Evolutionary conservation across 768 basidiomycete species (phyloP), one percentile per base, ranked within the genome.

Genomic region (Phaeolepiota aurea): DNA sequence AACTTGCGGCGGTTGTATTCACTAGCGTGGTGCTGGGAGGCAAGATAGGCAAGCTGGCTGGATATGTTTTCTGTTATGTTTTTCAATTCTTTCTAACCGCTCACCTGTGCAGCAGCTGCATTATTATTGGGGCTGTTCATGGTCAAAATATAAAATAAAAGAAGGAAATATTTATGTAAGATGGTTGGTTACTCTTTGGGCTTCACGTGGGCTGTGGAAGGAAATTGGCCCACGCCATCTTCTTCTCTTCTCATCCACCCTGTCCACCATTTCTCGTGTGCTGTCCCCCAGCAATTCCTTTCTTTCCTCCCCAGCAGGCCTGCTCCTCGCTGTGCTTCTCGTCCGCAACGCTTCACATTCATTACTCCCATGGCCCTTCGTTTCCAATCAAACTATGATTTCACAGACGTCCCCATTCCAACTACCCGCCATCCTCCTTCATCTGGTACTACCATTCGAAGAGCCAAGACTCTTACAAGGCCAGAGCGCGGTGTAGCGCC

Each of bases 401-500:
- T 66, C 47, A 64, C 71, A 48, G 79, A 84, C 61, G 72, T 85
- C 54, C 84, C 82, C 47, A 79, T 79, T 42, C 79, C 78, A 20
- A 84, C 81, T 7, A 64, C 72, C 37, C 69, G 77, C 39, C 68
- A 71, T 36, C 71, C 78, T 12, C 71, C 71, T 14, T 56, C 67
- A 12, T 61, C 72, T 20, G 75, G 72, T 33, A 61, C 76, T 35
- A 83, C 84, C 37, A 68, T 91, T 42, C 82, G 83, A 41, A 76
- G 93, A 40, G 88, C 87, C 56, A 99, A 98, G 71, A 99, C 96
- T 4, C 80, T 99, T 50, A 97, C 89, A 38, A 77, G 90, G 44
- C 96, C 96, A 54, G 96, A 99, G 68, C 81, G 96, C 43, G 74
- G 87, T 55, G 87, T 97, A 37, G 91, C 91, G 3, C 89, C 92